Percentiles rank a stretch among this genome's conserved stretches.
Conservation (phyloP, 345 rosid species). For the Pistacia vera region DNA sequence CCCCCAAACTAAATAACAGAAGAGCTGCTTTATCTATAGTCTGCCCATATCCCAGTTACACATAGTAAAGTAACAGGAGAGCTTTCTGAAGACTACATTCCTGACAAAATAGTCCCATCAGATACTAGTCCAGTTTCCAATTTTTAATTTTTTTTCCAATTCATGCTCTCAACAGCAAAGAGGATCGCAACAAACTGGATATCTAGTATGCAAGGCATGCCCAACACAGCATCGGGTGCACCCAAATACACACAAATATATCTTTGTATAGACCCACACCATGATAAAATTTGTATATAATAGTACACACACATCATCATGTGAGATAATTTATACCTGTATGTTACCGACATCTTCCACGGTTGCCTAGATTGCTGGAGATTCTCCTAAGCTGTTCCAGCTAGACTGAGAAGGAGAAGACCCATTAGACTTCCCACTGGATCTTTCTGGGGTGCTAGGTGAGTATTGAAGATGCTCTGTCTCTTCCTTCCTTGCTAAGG, state of each 20-base stretch:
- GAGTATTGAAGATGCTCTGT: conserved; percentile 44
- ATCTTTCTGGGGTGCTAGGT: conserved; percentile 51
- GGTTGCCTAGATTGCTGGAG: conserved; percentile 45
- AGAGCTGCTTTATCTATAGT: neutral
- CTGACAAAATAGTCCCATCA: neutral
- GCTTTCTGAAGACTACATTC: neutral
- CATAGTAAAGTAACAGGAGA: neutral
- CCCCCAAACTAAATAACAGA: neutral
- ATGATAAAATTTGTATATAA: neutral
- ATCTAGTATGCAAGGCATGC: no score
- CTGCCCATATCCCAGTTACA: neutral
- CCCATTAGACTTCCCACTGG: conserved; percentile 47
- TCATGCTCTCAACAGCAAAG: neutral
- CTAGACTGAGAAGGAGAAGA: conserved; percentile 50
- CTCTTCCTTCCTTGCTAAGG: conserved; percentile 66
- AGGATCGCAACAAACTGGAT: neutral
- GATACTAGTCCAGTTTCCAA: neutral
- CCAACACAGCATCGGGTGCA: neutral
- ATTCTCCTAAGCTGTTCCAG: conserved; percentile 37
- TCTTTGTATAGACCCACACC: no score
- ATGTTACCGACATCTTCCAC: conserved; percentile 55
- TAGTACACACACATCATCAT: neutral
- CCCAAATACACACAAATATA: neutral
- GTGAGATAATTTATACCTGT: conserved; percentile 43
- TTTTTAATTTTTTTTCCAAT: neutral